Evolutionary conservation across 352 stramenopile species (phyloP), one percentile per base, ranked within the genome.

Genomic region (Elongisporangium anandrum): DNA sequence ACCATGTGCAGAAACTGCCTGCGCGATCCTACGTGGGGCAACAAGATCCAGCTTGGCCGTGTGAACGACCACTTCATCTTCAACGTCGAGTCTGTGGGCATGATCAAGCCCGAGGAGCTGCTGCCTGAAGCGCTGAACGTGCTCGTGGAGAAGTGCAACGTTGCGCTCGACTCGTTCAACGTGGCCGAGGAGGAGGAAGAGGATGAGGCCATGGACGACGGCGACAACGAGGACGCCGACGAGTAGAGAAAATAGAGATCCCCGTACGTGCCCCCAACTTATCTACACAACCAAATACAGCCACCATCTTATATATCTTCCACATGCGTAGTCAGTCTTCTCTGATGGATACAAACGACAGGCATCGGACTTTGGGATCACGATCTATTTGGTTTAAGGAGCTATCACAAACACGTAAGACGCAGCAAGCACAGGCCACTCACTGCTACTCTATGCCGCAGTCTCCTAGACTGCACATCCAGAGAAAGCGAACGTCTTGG

Each of bases 1-100:
- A 98, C 94, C 26, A 99, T 99, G 94, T 98, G 92, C 64, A 81
- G 96, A 29, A 97, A 99, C 70, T 99, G 92, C 69, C 98, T 99
- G 63, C 85, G 95, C 26, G 85, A 92, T 61, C 82, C 85, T 26
- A 72, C 67, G 16, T 96, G 85, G 87, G 81, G 88, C 26, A 83
- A 94, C 12, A 91, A 86, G 54, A 90, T 99, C 23, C 75, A 81
- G 57, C 88, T 99, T 19, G 89, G 78, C 38, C 86, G 97, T 48
- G 84, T 97, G 61, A 91, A 84, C 39, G 88, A 99, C 75, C 96
- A 99, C 73, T 99, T 99, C 70, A 98, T 99, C 69, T 99, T 92
- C 59, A 92, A 75, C 51, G 63, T 95, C 62, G 85, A 95, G 66
- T 88, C 80, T 6, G 85, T 93, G 4, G 85, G 85, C 54, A 95